A percentile compares a stretch with the other conserved stretches of the same genome.
These are phyloP conservation scores for Paradendryphiella salina DNA, from an alignment of 2,329 filamentous ascomycete species.

Conservation along the genomic window DNA sequence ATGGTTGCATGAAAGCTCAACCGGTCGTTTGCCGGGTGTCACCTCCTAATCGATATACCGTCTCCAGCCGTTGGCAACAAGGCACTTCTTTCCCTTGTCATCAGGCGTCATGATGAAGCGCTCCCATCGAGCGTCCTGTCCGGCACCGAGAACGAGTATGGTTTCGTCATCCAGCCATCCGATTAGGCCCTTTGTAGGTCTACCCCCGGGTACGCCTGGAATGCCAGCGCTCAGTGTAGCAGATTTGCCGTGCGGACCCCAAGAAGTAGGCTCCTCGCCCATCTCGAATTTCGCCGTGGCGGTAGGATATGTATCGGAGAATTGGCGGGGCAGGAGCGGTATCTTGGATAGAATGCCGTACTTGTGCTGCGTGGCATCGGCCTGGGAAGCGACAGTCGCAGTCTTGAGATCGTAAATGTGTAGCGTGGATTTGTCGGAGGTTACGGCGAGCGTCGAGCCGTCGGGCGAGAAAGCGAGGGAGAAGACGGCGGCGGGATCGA, in stretches of 20 bases:
- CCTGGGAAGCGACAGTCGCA: constrained; percentile 4
- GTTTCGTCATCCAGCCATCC: constrained; percentile 80
- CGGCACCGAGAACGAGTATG: constrained; percentile 76
- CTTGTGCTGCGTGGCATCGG: constrained; percentile 54
- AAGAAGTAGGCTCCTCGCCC: constrained; percentile 65
- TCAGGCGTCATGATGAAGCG: constrained; percentile 62
- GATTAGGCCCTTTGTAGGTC: constrained; percentile 78
- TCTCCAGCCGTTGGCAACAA: constrained; percentile 6
- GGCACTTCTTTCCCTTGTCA: constrained; percentile 59
- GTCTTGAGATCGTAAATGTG: constrained; percentile 85
- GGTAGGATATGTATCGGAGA: constrained; percentile 89
- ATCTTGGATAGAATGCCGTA: constrained; percentile 85
- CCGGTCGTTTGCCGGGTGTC: not conserved
- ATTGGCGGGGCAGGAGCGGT: constrained; percentile 80
- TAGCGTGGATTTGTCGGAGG: constrained; percentile 93
- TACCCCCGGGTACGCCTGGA: constrained; percentile 57
- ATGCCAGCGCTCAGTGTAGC: constrained; percentile 52
- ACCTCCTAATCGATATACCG: constrained; percentile 9
- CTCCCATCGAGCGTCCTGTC: constrained; percentile 82
- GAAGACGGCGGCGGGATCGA: constrained; percentile 85
- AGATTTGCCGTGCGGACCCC: constrained; percentile 36
- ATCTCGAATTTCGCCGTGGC: constrained; percentile 79
- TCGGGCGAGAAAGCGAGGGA: constrained; percentile 85
- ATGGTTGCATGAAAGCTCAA: too few species aligned
- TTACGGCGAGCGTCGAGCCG: constrained; percentile 79